Conservation (phyloP, 2,329 filamentous ascomycete genomes). For the Pseudogymnoascus sp. region DNA sequence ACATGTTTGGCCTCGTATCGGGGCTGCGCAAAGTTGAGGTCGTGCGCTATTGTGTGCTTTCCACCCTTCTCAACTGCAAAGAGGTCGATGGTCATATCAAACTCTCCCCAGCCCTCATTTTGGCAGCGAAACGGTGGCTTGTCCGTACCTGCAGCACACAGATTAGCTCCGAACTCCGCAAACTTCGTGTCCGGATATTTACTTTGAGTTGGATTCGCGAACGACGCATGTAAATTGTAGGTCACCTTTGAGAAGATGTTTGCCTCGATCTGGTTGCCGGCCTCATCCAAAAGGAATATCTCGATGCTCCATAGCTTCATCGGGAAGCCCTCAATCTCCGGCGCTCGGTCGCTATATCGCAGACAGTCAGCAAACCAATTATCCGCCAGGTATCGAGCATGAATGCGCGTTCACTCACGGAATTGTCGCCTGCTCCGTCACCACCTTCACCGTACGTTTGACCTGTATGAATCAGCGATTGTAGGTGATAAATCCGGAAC, state of each 20-base stretch:
- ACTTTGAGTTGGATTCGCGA: slow-evolving; percentile 82
- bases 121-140: slow-evolving; percentile 80
- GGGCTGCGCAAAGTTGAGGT: slow-evolving; percentile 79
- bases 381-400: neutral
- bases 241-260: slow-evolving; percentile 84
- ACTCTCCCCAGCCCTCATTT: slow-evolving; percentile 98
- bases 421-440: slow-evolving; percentile 78
- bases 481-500: slow-evolving; percentile 1
- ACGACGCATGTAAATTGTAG: slow-evolving; percentile 91
- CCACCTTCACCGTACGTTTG: slow-evolving; percentile 83
- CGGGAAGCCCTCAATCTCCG: slow-evolving; percentile 77
- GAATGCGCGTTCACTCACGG: slow-evolving; percentile 37
- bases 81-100: slow-evolving; percentile 84
- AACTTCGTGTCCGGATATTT: slow-evolving; percentile 32
- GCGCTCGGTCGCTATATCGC: slow-evolving; percentile 62
- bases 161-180: slow-evolving; percentile 8
- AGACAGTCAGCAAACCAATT: slow-evolving; percentile 16
- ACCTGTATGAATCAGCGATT: slow-evolving; percentile 36
- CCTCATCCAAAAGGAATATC: slow-evolving; percentile 74
- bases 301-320: slow-evolving; percentile 89
- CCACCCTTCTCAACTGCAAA: slow-evolving; percentile 77
- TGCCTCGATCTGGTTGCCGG: slow-evolving; percentile 74
- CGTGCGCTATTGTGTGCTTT: slow-evolving; percentile 72
- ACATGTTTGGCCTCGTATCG: slow-evolving; percentile 76
- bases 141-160: slow-evolving; percentile 54